Base-by-base conservation (phyloP, 2,329 filamentous ascomycete species). In the Periconia macrospinosa region DNA sequence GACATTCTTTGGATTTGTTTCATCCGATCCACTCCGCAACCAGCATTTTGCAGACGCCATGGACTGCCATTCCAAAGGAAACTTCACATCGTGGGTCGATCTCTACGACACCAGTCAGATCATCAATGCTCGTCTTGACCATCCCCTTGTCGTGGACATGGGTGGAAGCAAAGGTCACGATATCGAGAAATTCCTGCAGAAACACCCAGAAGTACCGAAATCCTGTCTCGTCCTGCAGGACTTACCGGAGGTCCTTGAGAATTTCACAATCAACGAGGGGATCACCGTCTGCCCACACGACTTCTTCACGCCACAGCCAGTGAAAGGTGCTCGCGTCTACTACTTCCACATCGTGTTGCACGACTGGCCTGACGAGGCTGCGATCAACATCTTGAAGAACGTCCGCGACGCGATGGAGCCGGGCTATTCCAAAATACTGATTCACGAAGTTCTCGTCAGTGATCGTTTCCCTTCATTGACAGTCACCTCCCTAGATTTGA, bases 181-280 rank as follows among this genome's bases (percentile, higher is more conserved):
- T 37, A 33, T 53, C 17, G 30, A 50, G 14, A 37, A 20, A 10
- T 53, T 61, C 37, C 45, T 41, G 30, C 35, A 37, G 2, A 30
- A 45, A 20, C 54, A 50, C 41, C 45, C 47, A n/a, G 40, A 52
- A 33, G 27, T 30, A 8, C 48, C 52, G 20, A 57, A 57, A 2
- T 48, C 52, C 44, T 27, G 23, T 27, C 37, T 71, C 11, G 47
- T 71, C 3, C 42, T 71, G 1, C 59, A 69, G 54, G 67, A 71
- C 52, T 45, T 64, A 10, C 57, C 62, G 3, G 42, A 47, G 14
- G 61, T 61, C 3, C 56, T 69, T 42, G 57, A 54, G 1, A 50
- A 62, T 19, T 52, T 64, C n/a, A 54, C 54, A 9, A 41, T 49
- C 41, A 30, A 50, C 35, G 43, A 49, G 53, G 45, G 43, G 6